These are phyloP conservation scores for Dryas drummondii DNA, from an alignment of 306 rosid genomes.

Conservation along the genomic window DNA sequence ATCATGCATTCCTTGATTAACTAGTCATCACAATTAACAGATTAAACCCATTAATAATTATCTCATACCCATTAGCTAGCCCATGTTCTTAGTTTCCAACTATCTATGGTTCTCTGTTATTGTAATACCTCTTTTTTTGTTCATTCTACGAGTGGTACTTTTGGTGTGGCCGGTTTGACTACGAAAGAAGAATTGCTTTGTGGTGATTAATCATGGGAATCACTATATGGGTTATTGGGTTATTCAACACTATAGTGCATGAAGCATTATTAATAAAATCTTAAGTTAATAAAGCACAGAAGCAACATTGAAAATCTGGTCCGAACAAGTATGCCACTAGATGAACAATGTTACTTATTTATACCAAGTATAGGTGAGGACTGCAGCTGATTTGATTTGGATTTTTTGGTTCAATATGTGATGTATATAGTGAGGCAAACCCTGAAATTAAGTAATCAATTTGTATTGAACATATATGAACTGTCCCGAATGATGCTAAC, in stretches of 20 bases:
- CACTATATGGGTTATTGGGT: background rate
- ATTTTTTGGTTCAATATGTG: background rate
- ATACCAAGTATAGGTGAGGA: background rate
- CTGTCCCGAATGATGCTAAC: background rate
- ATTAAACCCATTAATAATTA: background rate
- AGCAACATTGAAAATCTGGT: background rate
- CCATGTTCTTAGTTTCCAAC: background rate
- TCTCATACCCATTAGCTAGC: no score
- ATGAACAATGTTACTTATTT: background rate
- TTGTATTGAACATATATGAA: background rate
- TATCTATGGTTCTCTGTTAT: background rate
- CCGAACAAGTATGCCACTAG: background rate
- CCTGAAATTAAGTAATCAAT: no score
- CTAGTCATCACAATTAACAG: background rate
- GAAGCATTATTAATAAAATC: background rate
- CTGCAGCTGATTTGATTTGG: background rate
- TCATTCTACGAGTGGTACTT: background rate
- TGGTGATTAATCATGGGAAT: background rate
- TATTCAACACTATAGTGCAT: background rate
- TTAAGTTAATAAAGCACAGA: background rate
- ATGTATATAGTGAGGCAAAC: no score
- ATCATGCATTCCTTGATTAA: background rate
- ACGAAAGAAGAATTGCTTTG: background rate
- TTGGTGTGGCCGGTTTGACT: constrained; percentile 16
- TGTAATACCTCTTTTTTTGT: background rate